Conservation (phyloP, 139 green algal genomes). For the Pycnococcus provasolii region DNA sequence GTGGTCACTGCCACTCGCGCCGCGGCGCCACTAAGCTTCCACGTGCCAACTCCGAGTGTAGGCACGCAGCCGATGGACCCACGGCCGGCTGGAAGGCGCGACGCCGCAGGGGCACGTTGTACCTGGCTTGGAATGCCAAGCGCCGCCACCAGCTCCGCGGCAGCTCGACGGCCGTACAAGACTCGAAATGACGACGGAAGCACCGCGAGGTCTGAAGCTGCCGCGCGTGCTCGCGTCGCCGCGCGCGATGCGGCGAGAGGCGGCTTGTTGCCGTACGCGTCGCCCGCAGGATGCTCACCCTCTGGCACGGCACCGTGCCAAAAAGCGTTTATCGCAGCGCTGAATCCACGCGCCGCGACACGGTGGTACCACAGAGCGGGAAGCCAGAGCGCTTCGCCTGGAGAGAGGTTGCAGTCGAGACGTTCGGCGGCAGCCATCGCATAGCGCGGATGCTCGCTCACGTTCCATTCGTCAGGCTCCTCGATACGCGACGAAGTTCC, state of each 20-base stretch:
- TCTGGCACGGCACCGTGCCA: conserved; percentile 31
- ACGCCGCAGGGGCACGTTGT: neutral
- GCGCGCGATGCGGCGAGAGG: no score
- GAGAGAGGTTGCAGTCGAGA: conserved; percentile 16
- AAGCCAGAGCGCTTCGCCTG: conserved; percentile 43
- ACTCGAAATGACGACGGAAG: neutral
- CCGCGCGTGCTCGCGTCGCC: no score
- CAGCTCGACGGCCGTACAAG: neutral
- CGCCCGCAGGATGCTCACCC: conserved; percentile 35
- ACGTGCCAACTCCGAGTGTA: neutral
- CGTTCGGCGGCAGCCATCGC: neutral
- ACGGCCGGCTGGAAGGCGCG: neutral
- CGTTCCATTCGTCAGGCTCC: neutral
- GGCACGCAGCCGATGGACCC: neutral
- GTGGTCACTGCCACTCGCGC: neutral
- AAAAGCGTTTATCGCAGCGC: conserved; percentile 41
- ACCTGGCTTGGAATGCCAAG: neutral
- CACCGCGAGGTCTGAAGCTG: neutral
- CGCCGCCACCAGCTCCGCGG: neutral
- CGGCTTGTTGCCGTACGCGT: conserved; percentile 47
- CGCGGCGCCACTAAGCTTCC: neutral
- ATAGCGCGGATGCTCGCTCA: neutral
- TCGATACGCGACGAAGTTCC: neutral
- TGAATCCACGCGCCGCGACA: conserved; percentile 26
- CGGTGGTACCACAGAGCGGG: conserved; percentile 47